Conservation (phyloP, 73 alveolate genomes). For the Paramecium pentaurelia region DNA sequence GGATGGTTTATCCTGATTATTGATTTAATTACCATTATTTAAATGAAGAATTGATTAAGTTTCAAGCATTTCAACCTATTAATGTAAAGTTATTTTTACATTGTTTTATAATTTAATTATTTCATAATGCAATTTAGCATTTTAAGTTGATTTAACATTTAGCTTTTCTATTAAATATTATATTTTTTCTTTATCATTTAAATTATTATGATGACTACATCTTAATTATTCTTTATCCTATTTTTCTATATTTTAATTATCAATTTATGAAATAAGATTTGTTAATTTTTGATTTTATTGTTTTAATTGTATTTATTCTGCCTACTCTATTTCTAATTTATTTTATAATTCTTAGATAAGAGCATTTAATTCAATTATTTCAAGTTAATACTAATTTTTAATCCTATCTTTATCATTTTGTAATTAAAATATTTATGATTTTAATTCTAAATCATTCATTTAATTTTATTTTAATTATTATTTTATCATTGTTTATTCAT, state of each 20-base stretch:
- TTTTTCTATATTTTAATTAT: not conserved
- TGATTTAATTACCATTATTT: not conserved
- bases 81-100: not conserved
- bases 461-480: not conserved
- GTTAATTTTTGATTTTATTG: not conserved
- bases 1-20: not conserved
- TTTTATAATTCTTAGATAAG: not conserved
- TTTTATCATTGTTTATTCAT: constrained; percentile 37
- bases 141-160: not conserved
- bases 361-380: not conserved
- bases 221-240: not conserved
- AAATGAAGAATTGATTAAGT: not conserved
- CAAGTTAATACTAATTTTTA: not conserved
- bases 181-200: not conserved
- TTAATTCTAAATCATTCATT: not conserved
- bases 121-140: constrained; percentile 27
- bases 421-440: not conserved
- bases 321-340: not conserved
- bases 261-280: not conserved
- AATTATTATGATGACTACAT: not conserved
- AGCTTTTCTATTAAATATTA: not conserved
- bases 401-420: not conserved
- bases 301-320: not conserved
- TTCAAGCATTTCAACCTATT: not conserved
- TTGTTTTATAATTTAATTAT: not conserved